Evolutionary conservation across 1,284 basidiomycete species (phyloP), one percentile per base, ranked within the genome.

Genomic region (Schizophyllum amplum): DNA sequence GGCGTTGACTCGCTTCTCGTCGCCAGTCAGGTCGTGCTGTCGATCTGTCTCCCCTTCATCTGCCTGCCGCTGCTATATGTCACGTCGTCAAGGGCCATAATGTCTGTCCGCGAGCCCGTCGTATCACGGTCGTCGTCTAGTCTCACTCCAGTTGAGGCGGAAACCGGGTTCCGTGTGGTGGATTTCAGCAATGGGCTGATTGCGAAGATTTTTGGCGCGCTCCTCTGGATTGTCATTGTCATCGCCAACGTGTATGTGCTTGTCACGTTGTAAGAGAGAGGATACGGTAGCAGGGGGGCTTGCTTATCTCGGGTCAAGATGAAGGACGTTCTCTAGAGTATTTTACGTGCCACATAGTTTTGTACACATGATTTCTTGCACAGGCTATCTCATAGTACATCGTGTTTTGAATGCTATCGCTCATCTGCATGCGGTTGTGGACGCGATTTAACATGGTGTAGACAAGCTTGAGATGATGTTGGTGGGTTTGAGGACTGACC

Each of bases 1-100:
- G 96, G 95, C 1, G 80, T 98, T 59, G 85, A 92, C 68, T 73
- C 80, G 1, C 81, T 98, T 55, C 82, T 99, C 15, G 88, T 98
- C 52, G 86, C 82, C 1, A 93, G 86, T 11, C 96, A 98, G 72
- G 94, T 96, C 54, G 81, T 88, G 7, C 79, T 99, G 22, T 89
- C 87, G 48, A 83, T 98, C 65, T 84, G 94, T 4, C 81, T 98
- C 17, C 96, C 95, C 0, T 96, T 94, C 68, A 82, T 94, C 67
- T 81, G 86, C 20, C 79, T 92, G 63, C 92, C 92, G 1, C 78
- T 94, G 53, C 74, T 95, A 33, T 91, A 78, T 64, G 77, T 92
- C 62, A 92, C 90, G 9, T 83, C 85, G 1, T 83, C 78, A 4
- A 81, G 81, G 59, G 69, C 75, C 11, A 75, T 92, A 60, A 94